Base-by-base conservation (phyloP, 2,329 filamentous ascomycete species). In the Pseudogymnoascus sp. region DNA sequence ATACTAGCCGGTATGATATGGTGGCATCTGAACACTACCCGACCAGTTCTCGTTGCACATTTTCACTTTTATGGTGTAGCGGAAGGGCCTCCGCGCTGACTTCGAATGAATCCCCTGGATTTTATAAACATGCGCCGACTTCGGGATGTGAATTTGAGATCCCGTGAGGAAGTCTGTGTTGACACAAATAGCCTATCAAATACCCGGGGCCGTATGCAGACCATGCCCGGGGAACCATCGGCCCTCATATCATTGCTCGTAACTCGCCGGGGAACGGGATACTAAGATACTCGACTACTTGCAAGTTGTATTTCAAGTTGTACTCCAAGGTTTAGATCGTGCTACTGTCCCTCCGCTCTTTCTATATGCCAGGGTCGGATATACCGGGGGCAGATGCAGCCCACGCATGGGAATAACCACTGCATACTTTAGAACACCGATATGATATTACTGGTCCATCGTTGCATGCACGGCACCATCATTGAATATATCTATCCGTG, bases 151-250 rank as follows among this genome's bases (percentile, higher is more conserved):
- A 16, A 4, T 19, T 6, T 33, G 28, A 19, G 49, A 55, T 55
- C 49, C 49, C 49, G 9, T 33, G 25, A 5, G 45, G 8, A 16
- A 33, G 28, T 55, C 49, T 33, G 49, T 33, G 49, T 19, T 55
- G 49, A 55, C 16, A 12, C 49, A 55, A 55, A 33, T 55, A 55
- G 49, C 49, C 49, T 55, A 55, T 55, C n/a, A 16, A 30, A 33
- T 33, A 33, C 8, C 49, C 49, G 8, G 5, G n/a, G n/a, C 45
- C n/a, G 25, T 19, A 28, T 33, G n/a, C 2, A 33, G 8, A 9
- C 28, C 49, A 11, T 33, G 28, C 49, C 49, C 9, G 28, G 22
- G 9, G 19, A 55, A 33, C 49, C 25, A 33, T 55, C 49, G 5
- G 25, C n/a, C 41, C 25, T 55, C 49, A 5, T 2, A 16, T 25